phyloP scores from a whole-genome alignment of 2,329 filamentous ascomycete species.

The Xylaria sp. region DNA sequence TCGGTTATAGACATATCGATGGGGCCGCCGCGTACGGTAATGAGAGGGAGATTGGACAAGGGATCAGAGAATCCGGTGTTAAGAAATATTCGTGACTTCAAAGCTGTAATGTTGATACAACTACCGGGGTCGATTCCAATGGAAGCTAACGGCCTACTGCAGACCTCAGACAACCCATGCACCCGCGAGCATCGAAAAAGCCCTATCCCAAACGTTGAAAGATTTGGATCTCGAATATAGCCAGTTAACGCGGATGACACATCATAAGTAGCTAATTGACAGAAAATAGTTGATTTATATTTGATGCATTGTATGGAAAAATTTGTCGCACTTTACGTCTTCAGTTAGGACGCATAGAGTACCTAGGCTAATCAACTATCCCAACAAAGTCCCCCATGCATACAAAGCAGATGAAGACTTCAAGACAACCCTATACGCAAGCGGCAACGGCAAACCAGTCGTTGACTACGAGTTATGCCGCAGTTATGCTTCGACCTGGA shows the following conservation, averaged over 20 bases:
- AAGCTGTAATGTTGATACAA: conserved; percentile 34
- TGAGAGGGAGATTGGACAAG: conserved; percentile 39
- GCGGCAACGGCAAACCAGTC: conserved; percentile 20
- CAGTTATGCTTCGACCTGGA: conserved; percentile 25
- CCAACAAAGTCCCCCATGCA: conserved; percentile 25
- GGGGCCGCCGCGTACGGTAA: conserved; percentile 37
- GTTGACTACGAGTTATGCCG: conserved; percentile 23
- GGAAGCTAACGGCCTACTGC: conserved; percentile 2
- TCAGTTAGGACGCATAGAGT: neutral
- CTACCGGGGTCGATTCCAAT: neutral
- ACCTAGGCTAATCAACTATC: conserved; percentile 10
- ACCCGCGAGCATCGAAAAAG: conserved; percentile 22
- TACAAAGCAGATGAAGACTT: conserved; percentile 21
- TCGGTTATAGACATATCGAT: conserved; percentile 40
- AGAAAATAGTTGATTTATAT: conserved; percentile 26
- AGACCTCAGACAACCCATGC: conserved; percentile 22
- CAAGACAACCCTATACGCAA: conserved; percentile 20
- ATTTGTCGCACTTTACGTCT: neutral
- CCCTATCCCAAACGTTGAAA: conserved; percentile 17
- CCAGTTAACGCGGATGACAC: conserved; percentile 10
- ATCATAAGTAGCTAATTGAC: conserved; percentile 3
- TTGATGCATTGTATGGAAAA: conserved; percentile 26
- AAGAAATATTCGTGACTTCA: conserved; percentile 39
- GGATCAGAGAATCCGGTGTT: conserved; percentile 37
- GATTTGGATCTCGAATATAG: conserved; percentile 22